Evolutionary conservation across 495 filamentous ascomycete species (phyloP).

Genomic region (Daldinia vernicosa): DNA sequence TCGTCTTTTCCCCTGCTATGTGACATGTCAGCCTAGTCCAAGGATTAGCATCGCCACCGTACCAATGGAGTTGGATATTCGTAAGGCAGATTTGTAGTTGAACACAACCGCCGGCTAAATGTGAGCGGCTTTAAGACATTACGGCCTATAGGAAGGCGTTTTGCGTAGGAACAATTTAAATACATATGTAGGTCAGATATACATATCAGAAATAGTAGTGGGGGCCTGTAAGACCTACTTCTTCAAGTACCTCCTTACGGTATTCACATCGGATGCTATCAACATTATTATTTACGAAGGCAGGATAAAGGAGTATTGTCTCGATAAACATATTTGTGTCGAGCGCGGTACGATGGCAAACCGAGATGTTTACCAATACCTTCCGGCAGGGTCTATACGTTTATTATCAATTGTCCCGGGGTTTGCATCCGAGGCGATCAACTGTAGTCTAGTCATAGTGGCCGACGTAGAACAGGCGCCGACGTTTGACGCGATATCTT

Average conservation of each 20-base stretch:
- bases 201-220: background rate
- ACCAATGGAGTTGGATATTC: background rate
- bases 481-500: constrained; percentile 32
- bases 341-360: constrained; percentile 7
- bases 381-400: constrained; percentile 26
- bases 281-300: background rate
- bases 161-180: background rate
- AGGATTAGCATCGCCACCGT: background rate
- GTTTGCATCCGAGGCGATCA: constrained; percentile 28
- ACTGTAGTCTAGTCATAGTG: constrained; percentile 21
- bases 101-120: background rate
- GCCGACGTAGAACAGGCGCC: constrained; percentile 20
- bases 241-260: background rate
- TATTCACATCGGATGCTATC: background rate
- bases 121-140: background rate
- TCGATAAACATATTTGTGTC: background rate
- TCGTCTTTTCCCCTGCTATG: background rate
- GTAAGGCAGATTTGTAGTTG: background rate
- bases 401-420: constrained; percentile 29
- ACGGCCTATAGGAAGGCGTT: background rate
- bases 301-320: background rate
- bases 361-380: constrained; percentile 6
- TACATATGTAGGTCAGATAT: background rate
- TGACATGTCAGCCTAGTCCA: background rate
- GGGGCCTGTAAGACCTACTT: background rate